These are phyloP conservation scores for Arctostaphylos glauca DNA, from an alignment of 148 eudicot species.

Conservation along the genomic window DNA sequence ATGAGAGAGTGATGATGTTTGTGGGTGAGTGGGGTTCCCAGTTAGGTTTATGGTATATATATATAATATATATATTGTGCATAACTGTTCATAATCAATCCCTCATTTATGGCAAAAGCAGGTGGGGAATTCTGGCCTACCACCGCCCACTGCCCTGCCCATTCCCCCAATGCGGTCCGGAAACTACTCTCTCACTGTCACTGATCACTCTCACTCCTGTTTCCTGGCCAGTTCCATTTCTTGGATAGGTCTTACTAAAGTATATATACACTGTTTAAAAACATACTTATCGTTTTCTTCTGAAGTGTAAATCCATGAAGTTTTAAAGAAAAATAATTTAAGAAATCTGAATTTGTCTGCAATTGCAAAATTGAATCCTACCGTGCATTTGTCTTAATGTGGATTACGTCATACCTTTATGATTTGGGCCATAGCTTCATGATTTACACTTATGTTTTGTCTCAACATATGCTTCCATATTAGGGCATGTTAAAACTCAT, in stretches of 20 bases:
- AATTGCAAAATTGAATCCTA: no score
- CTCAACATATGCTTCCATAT: no score
- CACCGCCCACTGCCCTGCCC: neutral
- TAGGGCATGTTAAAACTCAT: no score
- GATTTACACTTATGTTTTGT: no score
- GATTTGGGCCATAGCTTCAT: no score
- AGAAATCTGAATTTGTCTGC: no score
- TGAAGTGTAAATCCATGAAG: neutral
- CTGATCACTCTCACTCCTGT: no score
- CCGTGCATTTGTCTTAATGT: no score
- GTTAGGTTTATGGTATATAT: neutral
- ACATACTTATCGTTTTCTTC: neutral
- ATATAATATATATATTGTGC: neutral
- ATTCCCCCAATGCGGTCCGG: no score
- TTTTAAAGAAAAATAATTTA: no score
- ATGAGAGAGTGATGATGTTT: neutral
- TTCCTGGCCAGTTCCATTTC: neutral
- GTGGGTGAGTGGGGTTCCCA: neutral
- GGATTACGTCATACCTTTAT: no score
- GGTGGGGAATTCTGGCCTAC: conserved; percentile 14
- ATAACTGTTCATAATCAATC: no score
- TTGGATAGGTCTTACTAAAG: neutral
- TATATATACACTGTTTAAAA: neutral
- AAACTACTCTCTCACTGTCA: neutral
- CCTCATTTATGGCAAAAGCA: conserved; percentile 26